A percentile compares a stretch with the other conserved stretches of the same genome.
Conservation (phyloP, 306 rosid genomes). For the Lotus japonicus region DNA sequence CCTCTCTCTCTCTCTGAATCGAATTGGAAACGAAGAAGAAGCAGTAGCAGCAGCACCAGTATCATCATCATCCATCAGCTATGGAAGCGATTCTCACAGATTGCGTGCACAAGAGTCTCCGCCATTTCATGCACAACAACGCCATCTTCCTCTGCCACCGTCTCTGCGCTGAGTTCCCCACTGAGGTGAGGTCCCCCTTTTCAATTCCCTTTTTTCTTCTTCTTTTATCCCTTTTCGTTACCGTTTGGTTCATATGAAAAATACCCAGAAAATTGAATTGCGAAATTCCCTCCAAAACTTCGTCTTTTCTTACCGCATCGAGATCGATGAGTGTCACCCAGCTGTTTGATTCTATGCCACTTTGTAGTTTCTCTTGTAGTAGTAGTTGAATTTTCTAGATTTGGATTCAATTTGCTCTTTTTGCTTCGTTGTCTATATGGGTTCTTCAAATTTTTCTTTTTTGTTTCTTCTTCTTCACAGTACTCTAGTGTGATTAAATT, state of each 20-base stretch:
- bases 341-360: neutral
- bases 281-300: neutral
- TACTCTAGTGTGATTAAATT: neutral
- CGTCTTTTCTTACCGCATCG: neutral
- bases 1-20: neutral
- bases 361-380: neutral
- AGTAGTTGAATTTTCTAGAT: neutral
- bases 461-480: neutral
- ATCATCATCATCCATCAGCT: too few relatives aligned
- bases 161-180: slow-evolving; percentile 82
- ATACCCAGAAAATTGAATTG: neutral
- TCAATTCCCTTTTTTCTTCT: neutral
- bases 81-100: slow-evolving; percentile 83
- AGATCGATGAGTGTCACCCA: slow-evolving; percentile 19
- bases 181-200: slow-evolving; percentile 20
- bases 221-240: neutral
- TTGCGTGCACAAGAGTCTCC: slow-evolving; percentile 74
- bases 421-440: neutral
- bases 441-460: neutral
- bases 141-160: slow-evolving; percentile 93
- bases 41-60: neutral
- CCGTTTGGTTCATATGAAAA: slow-evolving; percentile 19
- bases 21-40: neutral
- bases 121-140: slow-evolving; percentile 68
- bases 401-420: neutral